Percentiles rank a stretch among this genome's conserved stretches.
phyloP scores from a whole-genome alignment of 176 grass and related monocot species.

The Raddia guianensis region DNA sequence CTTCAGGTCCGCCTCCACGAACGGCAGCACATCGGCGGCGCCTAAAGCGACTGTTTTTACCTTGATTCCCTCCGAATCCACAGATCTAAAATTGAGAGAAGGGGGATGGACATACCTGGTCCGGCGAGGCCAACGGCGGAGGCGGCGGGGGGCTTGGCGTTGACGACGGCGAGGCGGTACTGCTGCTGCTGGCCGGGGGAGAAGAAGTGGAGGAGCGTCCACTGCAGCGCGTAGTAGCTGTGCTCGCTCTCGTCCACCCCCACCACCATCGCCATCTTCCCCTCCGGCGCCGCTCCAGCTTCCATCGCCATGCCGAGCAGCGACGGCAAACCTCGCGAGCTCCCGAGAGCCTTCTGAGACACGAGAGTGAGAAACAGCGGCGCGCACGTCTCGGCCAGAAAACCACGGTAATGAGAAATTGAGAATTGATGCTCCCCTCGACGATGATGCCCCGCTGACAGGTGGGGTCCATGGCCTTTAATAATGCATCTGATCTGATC shows the following conservation, averaged over 20 bases:
- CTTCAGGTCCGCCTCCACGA: constrained; percentile 72
- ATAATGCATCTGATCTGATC: neutral
- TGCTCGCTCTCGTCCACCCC: constrained; percentile 92
- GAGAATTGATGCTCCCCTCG: no score
- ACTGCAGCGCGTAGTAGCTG: constrained; percentile 91
- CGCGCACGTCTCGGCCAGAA: neutral
- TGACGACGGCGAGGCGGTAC: constrained; percentile 81
- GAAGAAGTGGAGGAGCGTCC: constrained; percentile 91
- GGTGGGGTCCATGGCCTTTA: neutral
- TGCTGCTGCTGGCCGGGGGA: constrained; percentile 12
- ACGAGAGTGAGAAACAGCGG: neutral
- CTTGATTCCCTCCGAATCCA: neutral
- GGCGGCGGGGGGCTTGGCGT: constrained; percentile 57
- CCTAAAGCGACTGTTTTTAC: constrained; percentile 30
- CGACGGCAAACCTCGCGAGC: neutral
- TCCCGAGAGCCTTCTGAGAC: neutral
- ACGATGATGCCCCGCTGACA: neutral
- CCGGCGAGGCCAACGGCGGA: constrained; percentile 75
- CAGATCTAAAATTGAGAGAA: no score
- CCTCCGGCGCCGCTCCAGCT: neutral
- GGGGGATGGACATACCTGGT: constrained; percentile 33
- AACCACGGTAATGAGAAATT: neutral
- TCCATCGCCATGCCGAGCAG: constrained; percentile 39
- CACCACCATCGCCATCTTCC: constrained; percentile 77
- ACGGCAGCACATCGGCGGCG: constrained; percentile 63